Percentiles rank a stretch among this genome's conserved stretches.
phyloP scores from a whole-genome alignment of 2,329 filamentous ascomycete species.

The Grosmannia penicillata region DNA sequence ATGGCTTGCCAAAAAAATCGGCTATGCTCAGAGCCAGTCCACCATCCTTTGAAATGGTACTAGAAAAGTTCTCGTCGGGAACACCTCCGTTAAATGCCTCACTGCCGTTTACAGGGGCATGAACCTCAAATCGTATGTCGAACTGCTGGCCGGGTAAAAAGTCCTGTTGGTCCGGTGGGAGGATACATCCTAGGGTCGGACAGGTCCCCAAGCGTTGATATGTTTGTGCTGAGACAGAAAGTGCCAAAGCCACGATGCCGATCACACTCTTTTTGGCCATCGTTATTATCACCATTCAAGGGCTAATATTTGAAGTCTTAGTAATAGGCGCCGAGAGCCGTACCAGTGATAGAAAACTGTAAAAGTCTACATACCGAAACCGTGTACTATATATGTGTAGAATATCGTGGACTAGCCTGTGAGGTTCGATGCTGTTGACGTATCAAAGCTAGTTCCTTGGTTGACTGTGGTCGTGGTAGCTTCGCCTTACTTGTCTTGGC shows the following conservation, averaged over 20 bases:
- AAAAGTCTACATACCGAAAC: no score
- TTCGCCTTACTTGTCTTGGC: no score
- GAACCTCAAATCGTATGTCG: slow-evolving; percentile 28
- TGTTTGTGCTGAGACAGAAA: slow-evolving; percentile 25
- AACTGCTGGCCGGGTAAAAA: slow-evolving; percentile 49
- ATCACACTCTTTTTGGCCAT: neutral
- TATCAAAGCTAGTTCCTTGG: no score
- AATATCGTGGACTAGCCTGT: no score
- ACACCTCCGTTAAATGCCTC: slow-evolving; percentile 22
- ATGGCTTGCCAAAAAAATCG: slow-evolving; percentile 9
- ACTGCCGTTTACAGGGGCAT: slow-evolving; percentile 39
- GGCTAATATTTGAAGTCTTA: no score
- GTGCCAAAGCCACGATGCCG: neutral
- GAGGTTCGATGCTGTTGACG: no score
- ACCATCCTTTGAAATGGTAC: neutral
- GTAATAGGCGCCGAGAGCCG: no score
- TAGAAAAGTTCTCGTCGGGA: slow-evolving; percentile 8
- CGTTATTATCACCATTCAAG: neutral
- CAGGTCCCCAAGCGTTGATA: slow-evolving; percentile 46
- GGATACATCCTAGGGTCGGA: slow-evolving; percentile 41
- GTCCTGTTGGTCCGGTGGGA: slow-evolving; percentile 54
- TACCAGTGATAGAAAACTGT: no score
- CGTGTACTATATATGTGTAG: no score
- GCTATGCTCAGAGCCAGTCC: neutral
- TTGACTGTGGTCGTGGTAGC: no score